These are phyloP conservation scores for Candida sphagnicola DNA, from an alignment of 805 yeast genomes.

Conservation along the genomic window DNA sequence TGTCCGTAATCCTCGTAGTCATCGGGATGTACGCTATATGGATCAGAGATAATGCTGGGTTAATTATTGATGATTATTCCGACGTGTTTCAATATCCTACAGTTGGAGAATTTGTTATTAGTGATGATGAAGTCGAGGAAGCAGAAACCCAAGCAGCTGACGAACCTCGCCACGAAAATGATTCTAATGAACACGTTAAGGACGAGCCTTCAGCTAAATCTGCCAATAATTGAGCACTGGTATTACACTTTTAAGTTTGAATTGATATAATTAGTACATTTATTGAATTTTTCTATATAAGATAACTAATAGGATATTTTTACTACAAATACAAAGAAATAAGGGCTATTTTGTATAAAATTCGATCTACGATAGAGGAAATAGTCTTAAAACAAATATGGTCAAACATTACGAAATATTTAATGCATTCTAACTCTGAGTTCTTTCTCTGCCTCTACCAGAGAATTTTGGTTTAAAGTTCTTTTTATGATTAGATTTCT, in stretches of 20 bases:
- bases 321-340: slow-evolving; percentile 1
- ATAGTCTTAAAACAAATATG: background rate
- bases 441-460: slow-evolving; percentile 4
- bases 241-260: too few relatives aligned
- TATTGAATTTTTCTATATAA: background rate
- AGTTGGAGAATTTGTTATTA: slow-evolving; percentile 13
- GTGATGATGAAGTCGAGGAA: slow-evolving; percentile 14
- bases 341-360: background rate
- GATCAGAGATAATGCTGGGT: slow-evolving; percentile 28
- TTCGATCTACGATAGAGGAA: background rate
- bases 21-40: slow-evolving; percentile 21
- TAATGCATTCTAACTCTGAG: background rate
- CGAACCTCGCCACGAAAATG: background rate
- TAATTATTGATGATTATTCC: slow-evolving; percentile 18
- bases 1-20: slow-evolving; percentile 10
- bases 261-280: background rate
- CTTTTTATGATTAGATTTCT: background rate
- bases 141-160: background rate
- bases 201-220: too few relatives aligned
- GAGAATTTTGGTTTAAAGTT: slow-evolving; percentile 3
- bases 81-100: slow-evolving; percentile 11
- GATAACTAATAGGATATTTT: background rate
- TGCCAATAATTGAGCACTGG: too few relatives aligned
- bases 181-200: too few relatives aligned
- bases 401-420: background rate